Base-by-base conservation (phyloP, 1,139 yeast species). In the Saccharomycopsis hybrid region DNA sequence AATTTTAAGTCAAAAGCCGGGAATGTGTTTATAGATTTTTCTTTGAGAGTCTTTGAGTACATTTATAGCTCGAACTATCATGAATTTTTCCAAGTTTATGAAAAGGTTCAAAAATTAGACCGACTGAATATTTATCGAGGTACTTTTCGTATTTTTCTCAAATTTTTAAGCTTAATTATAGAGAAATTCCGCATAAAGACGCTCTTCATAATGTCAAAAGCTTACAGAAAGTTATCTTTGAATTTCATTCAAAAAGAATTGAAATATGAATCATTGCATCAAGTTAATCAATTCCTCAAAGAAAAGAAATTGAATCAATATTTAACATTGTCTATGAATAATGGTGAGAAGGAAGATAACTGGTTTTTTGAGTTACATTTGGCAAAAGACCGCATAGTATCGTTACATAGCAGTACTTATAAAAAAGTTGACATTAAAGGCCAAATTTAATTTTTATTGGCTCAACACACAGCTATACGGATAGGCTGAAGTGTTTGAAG, bases 341-440 rank as follows among this genome's bases (percentile, higher is more conserved):
- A 36, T 36, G 18, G 25, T n/a, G 37, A 28, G 4, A 37, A 32
- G 8, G n/a, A n/a, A n/a, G 58, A 25, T 57, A 61, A 32, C 55
- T 36, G 61, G 58, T 33, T 62, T 60, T 46, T 57, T 73, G 44
- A 69, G 68, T 48, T 65, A 76, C 41, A 65, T 70, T 28, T 68
- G 72, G 76, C 85, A 0, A 70, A 80, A 59, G 59, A 69, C 0
- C 61, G 64, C 0, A 69, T 85, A 9, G 71, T 71, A 47, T 66
- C 69, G 5, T 69, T 76, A 13, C 70, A 73, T 49, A 67, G 68
- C 46, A 67, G 73, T 27, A 72, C 69, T 31, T 76, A 76, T 57
- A 76, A 72, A 54, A 84, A 77, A 61, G 81, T 90, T n/a, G 97
- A 90, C 62, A 89, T 90, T 54, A 90, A 89, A 68, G 97, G 97